Evolutionary conservation across 805 yeast species (phyloP).

Genomic region (Saccharomycopsis sp.): DNA sequence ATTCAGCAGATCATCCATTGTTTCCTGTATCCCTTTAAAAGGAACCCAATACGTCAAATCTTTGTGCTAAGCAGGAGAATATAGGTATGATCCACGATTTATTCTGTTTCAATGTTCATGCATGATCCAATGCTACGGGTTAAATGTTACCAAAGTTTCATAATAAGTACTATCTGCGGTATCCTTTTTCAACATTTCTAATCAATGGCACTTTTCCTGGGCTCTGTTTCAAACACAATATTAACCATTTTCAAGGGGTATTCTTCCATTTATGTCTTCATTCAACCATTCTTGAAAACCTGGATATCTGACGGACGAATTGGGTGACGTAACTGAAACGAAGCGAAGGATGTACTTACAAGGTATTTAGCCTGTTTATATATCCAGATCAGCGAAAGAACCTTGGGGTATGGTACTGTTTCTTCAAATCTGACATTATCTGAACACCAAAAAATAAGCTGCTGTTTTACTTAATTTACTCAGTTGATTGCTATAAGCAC

Average conservation of each 20-base stretch:
- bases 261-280: background rate
- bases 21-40: no score
- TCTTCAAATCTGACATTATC: no score
- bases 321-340: background rate
- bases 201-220: background rate
- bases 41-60: background rate
- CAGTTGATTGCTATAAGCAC: no score
- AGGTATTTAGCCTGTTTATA: no score
- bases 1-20: no score
- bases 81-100: background rate
- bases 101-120: background rate
- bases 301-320: background rate
- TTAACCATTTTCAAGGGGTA: no score
- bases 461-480: no score
- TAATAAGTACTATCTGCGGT: background rate
- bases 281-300: background rate
- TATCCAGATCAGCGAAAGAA: no score
- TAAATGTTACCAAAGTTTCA: background rate
- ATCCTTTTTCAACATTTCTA: background rate
- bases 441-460: no score
- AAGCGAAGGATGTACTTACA: no score
- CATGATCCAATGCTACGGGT: background rate
- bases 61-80: background rate
- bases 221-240: background rate
- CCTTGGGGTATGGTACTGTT: no score